Conservation (phyloP, 805 yeast species). For the Monosporozyma yasuniensis region DNA sequence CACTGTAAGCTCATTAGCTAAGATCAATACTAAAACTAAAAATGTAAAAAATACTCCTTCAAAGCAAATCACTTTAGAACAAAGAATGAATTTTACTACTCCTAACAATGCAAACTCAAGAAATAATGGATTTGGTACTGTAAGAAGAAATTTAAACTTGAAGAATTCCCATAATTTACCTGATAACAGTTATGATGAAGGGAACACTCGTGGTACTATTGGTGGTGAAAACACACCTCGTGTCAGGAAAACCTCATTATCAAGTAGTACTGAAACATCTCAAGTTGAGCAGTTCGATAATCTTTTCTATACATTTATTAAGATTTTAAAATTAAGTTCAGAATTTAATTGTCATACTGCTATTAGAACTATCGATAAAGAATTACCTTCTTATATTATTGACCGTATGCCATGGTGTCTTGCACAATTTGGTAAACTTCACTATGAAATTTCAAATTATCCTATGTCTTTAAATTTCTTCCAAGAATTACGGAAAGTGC, state of each 20-base stretch:
- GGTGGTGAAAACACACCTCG: neutral
- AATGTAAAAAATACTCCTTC: slow-evolving; percentile 24
- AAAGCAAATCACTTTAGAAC: slow-evolving; percentile 13
- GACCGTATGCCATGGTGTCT: slow-evolving; percentile 77
- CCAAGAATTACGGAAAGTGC: slow-evolving; percentile 50
- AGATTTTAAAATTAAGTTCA: slow-evolving; percentile 14
- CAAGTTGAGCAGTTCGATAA: slow-evolving; percentile 1
- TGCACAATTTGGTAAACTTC: slow-evolving; percentile 67
- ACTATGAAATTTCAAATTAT: slow-evolving; percentile 83
- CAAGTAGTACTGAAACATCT: neutral
- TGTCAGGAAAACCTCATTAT: neutral
- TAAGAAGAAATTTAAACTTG: slow-evolving; percentile 4
- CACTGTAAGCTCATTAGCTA: slow-evolving; percentile 9
- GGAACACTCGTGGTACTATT: neutral
- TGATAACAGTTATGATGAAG: neutral
- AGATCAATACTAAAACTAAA: slow-evolving; percentile 9
- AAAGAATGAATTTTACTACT: slow-evolving; percentile 16
- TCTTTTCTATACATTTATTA: slow-evolving; percentile 14
- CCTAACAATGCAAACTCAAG: slow-evolving; percentile 11
- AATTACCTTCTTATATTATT: slow-evolving; percentile 50
- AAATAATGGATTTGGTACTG: neutral
- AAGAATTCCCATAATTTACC: neutral
- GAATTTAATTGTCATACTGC: slow-evolving; percentile 76
- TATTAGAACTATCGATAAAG: slow-evolving; percentile 47
- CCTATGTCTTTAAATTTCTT: slow-evolving; percentile 63